A percentile compares a stretch with the other conserved stretches of the same genome.
phyloP scores from a whole-genome alignment of 2,329 filamentous ascomycete genomes.

The Fusarium sp. region DNA sequence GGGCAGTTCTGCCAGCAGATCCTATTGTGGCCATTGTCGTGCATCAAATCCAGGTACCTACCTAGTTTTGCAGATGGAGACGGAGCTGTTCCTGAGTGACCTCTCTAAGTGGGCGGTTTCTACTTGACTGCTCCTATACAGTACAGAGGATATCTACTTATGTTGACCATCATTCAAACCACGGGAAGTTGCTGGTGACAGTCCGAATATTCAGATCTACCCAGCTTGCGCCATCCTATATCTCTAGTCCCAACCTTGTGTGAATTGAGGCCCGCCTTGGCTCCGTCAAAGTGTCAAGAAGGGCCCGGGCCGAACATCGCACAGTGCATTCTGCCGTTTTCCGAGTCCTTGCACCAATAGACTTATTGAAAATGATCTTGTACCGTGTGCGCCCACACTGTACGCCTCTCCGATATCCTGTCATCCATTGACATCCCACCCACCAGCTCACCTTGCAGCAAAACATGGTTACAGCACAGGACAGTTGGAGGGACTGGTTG shows the following conservation, averaged over 20 bases:
- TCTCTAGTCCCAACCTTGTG: slow-evolving; percentile 30
- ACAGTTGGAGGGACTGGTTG: slow-evolving; percentile 8
- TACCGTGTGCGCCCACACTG: slow-evolving; percentile 21
- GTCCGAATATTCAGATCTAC: slow-evolving; percentile 22
- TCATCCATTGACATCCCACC: slow-evolving; percentile 31
- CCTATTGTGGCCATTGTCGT: slow-evolving; percentile 40
- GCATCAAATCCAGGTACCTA: slow-evolving; percentile 38
- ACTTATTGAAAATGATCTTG: background rate
- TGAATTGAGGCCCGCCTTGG: slow-evolving; percentile 31
- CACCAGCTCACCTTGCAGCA: slow-evolving; percentile 44
- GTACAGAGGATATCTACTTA: too few species aligned
- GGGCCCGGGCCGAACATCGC: slow-evolving; percentile 16
- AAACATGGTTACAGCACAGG: slow-evolving; percentile 40
- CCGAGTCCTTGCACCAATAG: background rate
- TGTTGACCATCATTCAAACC: too few species aligned
- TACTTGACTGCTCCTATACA: background rate
- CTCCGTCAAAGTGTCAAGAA: slow-evolving; percentile 22
- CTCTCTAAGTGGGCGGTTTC: slow-evolving; percentile 6
- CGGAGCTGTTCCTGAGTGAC: slow-evolving; percentile 23
- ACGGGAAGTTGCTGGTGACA: background rate
- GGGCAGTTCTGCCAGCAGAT: slow-evolving; percentile 41
- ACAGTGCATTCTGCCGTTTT: slow-evolving; percentile 26
- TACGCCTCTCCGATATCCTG: slow-evolving; percentile 11
- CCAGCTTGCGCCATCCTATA: slow-evolving; percentile 36
- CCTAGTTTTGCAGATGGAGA: slow-evolving; percentile 38